phyloP scores from a whole-genome alignment of 345 rosid species.

The Pelargonium nanum region DNA sequence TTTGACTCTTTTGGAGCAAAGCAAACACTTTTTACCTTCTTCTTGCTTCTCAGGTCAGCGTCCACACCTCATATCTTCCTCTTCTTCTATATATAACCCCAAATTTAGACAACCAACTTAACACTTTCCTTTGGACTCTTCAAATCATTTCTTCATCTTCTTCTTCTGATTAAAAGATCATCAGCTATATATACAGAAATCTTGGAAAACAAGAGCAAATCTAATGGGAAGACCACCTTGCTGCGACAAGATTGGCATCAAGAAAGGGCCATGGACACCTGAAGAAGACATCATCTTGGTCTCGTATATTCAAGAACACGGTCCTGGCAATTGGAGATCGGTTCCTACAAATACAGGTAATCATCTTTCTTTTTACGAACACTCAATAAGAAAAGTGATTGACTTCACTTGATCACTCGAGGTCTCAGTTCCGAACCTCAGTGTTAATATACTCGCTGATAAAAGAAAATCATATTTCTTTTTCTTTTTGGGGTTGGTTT shows the following conservation, averaged over 20 bases:
- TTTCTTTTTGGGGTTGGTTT: conserved; percentile 28
- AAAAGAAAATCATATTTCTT: too few species aligned
- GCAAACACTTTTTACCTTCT: conserved; percentile 9
- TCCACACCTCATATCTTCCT: not conserved
- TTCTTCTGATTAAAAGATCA: not conserved
- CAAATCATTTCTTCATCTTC: not conserved
- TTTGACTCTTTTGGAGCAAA: conserved; percentile 38
- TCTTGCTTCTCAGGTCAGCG: conserved; percentile 28
- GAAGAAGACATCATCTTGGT: conserved; percentile 92
- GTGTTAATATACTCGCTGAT: too few species aligned
- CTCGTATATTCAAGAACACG: conserved; percentile 81
- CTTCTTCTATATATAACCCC: not conserved
- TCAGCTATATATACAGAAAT: not conserved
- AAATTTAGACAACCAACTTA: not conserved
- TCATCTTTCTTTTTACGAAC: not conserved
- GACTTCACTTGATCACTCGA: not conserved
- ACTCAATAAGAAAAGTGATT: not conserved
- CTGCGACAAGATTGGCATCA: conserved; percentile 71
- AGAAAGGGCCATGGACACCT: conserved; percentile 99
- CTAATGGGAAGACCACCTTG: conserved; percentile 89
- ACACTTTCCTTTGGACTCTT: not conserved
- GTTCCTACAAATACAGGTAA: conserved; percentile 77
- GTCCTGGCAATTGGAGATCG: conserved; percentile 93
- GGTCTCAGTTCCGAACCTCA: too few species aligned
- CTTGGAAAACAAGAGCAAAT: not conserved